Evolutionary conservation across 2,329 filamentous ascomycete genomes (phyloP).

Genomic region (Paecilomyces niveus): DNA sequence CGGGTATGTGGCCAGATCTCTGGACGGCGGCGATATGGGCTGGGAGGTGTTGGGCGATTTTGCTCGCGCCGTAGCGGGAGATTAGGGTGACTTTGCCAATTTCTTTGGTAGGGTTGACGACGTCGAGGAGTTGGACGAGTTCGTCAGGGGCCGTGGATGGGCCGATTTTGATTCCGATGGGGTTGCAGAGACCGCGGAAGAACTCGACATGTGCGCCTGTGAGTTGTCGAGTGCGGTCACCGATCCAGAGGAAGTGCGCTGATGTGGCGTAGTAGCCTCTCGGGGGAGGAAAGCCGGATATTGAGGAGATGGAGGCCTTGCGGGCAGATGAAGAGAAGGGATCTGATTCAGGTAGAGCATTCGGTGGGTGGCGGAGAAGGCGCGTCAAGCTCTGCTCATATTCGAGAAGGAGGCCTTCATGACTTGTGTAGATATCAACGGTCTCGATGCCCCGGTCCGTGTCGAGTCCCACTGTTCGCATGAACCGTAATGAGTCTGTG

Average conservation of each 20-base stretch:
- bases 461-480: slow-evolving; percentile 86
- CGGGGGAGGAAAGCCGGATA: slow-evolving; percentile 15
- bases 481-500: slow-evolving; percentile 86
- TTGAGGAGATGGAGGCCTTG: slow-evolving; percentile 17
- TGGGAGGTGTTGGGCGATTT: slow-evolving; percentile 69
- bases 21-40: slow-evolving; percentile 85
- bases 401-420: slow-evolving; percentile 88
- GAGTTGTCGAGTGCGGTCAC: slow-evolving; percentile 88
- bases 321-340: slow-evolving; percentile 10
- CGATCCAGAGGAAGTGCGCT: slow-evolving; percentile 97
- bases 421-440: slow-evolving; percentile 90
- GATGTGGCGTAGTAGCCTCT: slow-evolving; percentile 87
- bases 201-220: slow-evolving; percentile 94
- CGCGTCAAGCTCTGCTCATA: slow-evolving; percentile 88
- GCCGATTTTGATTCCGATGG: slow-evolving; percentile 92
- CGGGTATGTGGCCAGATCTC: slow-evolving; percentile 65
- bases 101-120: slow-evolving; percentile 75
- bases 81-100: slow-evolving; percentile 93
- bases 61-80: slow-evolving; percentile 80
- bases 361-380: slow-evolving; percentile 58
- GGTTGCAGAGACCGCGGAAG: slow-evolving; percentile 92
- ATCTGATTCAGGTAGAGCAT: slow-evolving; percentile 25
- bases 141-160: slow-evolving; percentile 73
- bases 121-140: slow-evolving; percentile 70
- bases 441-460: slow-evolving; percentile 78